Percentiles rank a stretch among this genome's conserved stretches.
Evolutionary conservation across 768 basidiomycete genomes (phyloP).

Genomic region (Mycena galopus): DNA sequence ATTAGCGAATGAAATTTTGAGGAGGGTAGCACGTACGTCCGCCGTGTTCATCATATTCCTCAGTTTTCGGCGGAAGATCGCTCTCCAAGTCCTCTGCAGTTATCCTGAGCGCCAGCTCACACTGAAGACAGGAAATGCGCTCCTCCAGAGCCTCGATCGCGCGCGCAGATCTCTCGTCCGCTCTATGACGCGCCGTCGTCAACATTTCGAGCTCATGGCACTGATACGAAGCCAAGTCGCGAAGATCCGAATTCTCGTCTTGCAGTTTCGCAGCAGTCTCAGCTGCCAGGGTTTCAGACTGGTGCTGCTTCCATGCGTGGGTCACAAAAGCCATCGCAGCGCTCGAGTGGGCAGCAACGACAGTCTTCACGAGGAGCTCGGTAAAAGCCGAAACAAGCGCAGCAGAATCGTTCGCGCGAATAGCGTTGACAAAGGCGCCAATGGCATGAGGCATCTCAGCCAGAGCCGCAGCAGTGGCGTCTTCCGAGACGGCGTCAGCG

Average conservation of each 20-base stretch:
- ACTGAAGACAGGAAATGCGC: slow-evolving; percentile 20
- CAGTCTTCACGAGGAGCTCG: not conserved
- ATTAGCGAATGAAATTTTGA: slow-evolving; percentile 21
- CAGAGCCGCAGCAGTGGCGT: too few species aligned
- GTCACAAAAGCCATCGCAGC: slow-evolving; percentile 11
- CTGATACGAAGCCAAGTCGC: slow-evolving; percentile 18
- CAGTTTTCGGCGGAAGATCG: too few species aligned
- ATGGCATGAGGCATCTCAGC: too few species aligned
- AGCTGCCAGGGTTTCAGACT: slow-evolving; percentile 20
- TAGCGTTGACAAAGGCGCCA: too few species aligned
- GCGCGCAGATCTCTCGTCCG: slow-evolving; percentile 23
- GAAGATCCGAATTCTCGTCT: slow-evolving; percentile 20
- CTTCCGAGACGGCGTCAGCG: too few species aligned
- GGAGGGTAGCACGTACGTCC: slow-evolving; percentile 19
- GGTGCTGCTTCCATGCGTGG: slow-evolving; percentile 18
- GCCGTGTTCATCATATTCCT: slow-evolving; percentile 22
- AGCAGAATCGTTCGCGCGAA: too few species aligned
- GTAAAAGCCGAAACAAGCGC: too few species aligned
- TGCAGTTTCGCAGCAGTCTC: slow-evolving; percentile 23
- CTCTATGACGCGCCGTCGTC: slow-evolving; percentile 16
- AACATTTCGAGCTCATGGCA: slow-evolving; percentile 14
- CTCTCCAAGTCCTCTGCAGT: slow-evolving; percentile 23
- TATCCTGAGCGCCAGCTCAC: slow-evolving; percentile 17
- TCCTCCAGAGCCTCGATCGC: slow-evolving; percentile 21
- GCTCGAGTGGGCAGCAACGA: slow-evolving; percentile 8